phyloP scores from a whole-genome alignment of 768 basidiomycete species.

The Amanita subjunquillea region DNA sequence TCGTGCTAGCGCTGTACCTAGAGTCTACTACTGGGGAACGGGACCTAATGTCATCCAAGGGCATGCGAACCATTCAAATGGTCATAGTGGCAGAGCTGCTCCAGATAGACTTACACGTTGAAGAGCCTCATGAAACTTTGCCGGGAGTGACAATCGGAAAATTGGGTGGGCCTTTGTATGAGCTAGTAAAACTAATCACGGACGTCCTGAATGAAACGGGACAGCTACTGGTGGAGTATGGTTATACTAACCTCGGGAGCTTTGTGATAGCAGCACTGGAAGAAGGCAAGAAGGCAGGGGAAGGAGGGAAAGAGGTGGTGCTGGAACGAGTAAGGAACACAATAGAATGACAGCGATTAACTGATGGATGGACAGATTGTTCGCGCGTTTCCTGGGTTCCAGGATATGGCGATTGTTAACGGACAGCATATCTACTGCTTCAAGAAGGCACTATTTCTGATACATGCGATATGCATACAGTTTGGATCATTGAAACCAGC shows the following conservation, averaged over 20 bases:
- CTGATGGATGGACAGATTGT: constrained; percentile 44
- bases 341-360: too few species aligned
- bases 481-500: constrained; percentile 46
- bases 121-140: constrained; percentile 59
- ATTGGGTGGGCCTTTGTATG: constrained; percentile 63
- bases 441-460: constrained; percentile 82
- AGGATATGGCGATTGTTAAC: constrained; percentile 62
- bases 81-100: constrained; percentile 65
- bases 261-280: constrained; percentile 66
- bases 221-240: constrained; percentile 40
- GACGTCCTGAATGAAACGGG: constrained; percentile 67
- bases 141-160: constrained; percentile 66
- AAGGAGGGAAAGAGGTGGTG: constrained; percentile 41
- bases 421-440: constrained; percentile 72
- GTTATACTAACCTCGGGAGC: constrained; percentile 61
- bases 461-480: constrained; percentile 57
- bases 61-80: constrained; percentile 44
- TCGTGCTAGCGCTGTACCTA: constrained; percentile 66
- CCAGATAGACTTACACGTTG: constrained; percentile 58
- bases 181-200: constrained; percentile 61
- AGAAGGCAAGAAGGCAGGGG: constrained; percentile 30
- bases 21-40: constrained; percentile 45
- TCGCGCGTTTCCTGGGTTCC: constrained; percentile 70
- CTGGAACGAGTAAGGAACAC: constrained; percentile 47
- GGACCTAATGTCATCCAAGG: constrained; percentile 56